Evolutionary conservation across 2,329 filamentous ascomycete species (phyloP), one percentile per base, ranked within the genome.

Genomic region (Diaporthe citri): DNA sequence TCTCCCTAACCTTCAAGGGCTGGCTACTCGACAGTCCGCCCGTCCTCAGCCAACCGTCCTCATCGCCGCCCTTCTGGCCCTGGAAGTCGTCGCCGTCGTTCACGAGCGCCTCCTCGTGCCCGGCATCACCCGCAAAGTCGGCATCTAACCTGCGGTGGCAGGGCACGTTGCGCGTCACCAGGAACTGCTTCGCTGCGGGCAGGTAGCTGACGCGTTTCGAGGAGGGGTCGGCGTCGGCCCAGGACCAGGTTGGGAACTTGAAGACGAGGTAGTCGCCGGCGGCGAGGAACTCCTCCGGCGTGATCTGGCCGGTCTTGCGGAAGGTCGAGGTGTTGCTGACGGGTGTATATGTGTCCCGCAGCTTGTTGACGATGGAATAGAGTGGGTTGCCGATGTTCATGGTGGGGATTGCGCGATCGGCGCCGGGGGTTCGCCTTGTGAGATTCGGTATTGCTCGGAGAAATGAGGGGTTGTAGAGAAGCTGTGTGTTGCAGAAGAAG

Each of bases 231-330:
- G 96, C 96, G 80, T 97, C 95, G 78, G 94, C 92, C 97, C 97
- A 99, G 67, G 95, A 94, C 97, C 97, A 99, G 75, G 96, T 97
- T 12, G 96, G 97, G 86, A 99, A 99, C 88, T 98, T 98, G 92
- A 97, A 98, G 81, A 98, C 96, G 51, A 99, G 92, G 84, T 98
- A 99, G 87, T 99, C 97, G 80, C 97, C 97, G 4, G 97, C 97
- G 5, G 94, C 93, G 69, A 98, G 89, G 84, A 99, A 99, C 88
- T 99, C 97, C 82, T 98, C 96, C 25, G 96, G 96, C 0, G 96
- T 98, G 85, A 99, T 97, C 87, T 98, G 94, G 78, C 97, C 97
- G 6, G 96, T 98, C 80, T 91, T 90, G 80, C 96, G 94, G 86
- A 99, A 99, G 78, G 95, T 98, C 4, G 96, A 98, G 71, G 92